Evolutionary conservation across 208 protist species (phyloP), one percentile per base, ranked within the genome.

Genomic region (Acanthamoeba sp.): DNA sequence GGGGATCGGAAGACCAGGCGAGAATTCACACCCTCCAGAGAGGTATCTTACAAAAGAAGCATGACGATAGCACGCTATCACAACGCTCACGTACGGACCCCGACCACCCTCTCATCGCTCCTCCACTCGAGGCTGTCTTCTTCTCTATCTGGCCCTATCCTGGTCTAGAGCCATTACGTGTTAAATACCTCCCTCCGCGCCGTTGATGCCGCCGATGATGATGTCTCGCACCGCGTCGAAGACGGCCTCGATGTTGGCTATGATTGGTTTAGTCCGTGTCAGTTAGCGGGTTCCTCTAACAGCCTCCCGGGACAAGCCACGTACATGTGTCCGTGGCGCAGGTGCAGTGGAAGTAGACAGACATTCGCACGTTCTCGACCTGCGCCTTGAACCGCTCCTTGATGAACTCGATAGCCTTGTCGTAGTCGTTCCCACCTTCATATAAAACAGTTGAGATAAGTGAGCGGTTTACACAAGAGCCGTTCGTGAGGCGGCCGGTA

Each of bases 251-350:
- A 98, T 96, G 93, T 97, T 98, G 24, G 96, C 62, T 45, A 97
- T 97, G 87, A n/a, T n/a, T n/a, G n/a, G n/a, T n/a, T n/a, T n/a
- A n/a, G n/a, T n/a, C n/a, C n/a, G n/a, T n/a, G n/a, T n/a, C n/a
- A n/a, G n/a, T n/a, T n/a, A n/a, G n/a, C n/a, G n/a, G n/a, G 48
- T 16, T 55, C 16, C 48, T 6, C 48, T 16, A 62, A 29, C 12
- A 24, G 2, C 1, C 22, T 1, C 22, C n/a, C 16, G 18, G 22
- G 6, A 4, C 55, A 62, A 62, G 66, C 29, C 3, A 36, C 66
- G 66, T 76, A 76, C 66, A 76, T 34, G 97, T 98, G 95, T 98
- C 96, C 1, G 97, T 98, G 6, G 97, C 97, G 93, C 97, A 98
- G 0, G 97, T 98, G 29, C 96, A 90, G 55, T 98, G 96, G 29